phyloP scores from a whole-genome alignment of 306 rosid species.

The Hylodesmum podocarpum region DNA sequence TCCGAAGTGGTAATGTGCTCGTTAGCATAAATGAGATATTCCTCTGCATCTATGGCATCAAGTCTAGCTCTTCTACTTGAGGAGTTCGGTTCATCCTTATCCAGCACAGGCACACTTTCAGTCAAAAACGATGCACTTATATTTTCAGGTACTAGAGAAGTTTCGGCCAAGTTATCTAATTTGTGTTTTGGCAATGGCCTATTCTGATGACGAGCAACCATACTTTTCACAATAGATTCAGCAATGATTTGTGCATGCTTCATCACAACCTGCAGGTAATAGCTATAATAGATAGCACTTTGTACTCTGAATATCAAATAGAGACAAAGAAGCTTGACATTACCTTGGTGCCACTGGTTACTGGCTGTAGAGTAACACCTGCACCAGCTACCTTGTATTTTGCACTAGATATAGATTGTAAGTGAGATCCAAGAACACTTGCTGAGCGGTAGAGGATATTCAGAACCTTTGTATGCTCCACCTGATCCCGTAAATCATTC shows the following conservation, averaged over 20 bases:
- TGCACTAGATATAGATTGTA: constrained; percentile 85
- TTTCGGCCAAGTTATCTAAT: constrained; percentile 26
- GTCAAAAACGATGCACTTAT: constrained; percentile 37
- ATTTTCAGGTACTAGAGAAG: constrained; percentile 28
- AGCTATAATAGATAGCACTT: constrained; percentile 13
- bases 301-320: neutral
- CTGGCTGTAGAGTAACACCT: constrained; percentile 75
- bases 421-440: constrained; percentile 77
- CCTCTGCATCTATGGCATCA: constrained; percentile 60
- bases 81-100: constrained; percentile 40
- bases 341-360: constrained; percentile 89
- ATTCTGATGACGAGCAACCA: constrained; percentile 73
- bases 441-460: constrained; percentile 90
- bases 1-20: constrained; percentile 41
- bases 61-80: constrained; percentile 44
- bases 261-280: constrained; percentile 67
- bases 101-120: constrained; percentile 15
- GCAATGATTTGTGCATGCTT: constrained; percentile 88
- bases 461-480: constrained; percentile 76
- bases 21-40: constrained; percentile 36
- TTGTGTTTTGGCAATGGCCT: constrained; percentile 43
- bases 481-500: constrained; percentile 89
- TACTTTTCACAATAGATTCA: constrained; percentile 76
- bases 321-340: neutral
- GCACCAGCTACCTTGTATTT: constrained; percentile 84